Base-by-base conservation (phyloP, 2,329 filamentous ascomycete genomes). In the Fusarium praegraminearum region DNA sequence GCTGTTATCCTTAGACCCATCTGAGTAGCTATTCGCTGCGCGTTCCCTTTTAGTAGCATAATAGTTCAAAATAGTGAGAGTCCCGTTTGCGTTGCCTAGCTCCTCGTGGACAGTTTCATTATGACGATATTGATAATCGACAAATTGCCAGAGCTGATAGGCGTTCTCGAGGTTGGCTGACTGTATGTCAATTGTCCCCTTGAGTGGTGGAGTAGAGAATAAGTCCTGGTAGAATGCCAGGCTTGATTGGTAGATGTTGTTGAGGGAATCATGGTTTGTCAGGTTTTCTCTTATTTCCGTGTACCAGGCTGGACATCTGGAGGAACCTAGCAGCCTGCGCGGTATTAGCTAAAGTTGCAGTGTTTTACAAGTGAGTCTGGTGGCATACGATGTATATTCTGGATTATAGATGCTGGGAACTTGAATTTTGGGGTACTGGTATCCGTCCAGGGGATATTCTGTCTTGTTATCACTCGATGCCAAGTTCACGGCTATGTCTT, bases 341-440 rank as follows among this genome's bases (percentile, higher is more conserved):
- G 20, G 7, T 49, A 40, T 65, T 47, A 62, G 53, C 46, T 30
- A n/a, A 33, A 10, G 15, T 13, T 2, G 13, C n/a, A 36, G 5
- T 26, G 3, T 50, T 26, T 12, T 22, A n/a, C 15, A 12, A 2
- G 20, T 38, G 15, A 10, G 18, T 3, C 20, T 4, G 50, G 20
- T 22, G 24, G 76, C 83, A 70, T 76, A 87, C 86, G 78, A 82
- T 38, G 84, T 77, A 15, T 81, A 84, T 20, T 80, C 78, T 13
- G 78, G 80, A 59, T 88, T 85, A 8, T 78, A 70, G 1, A 65
- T 78, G 2, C 84, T 80, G 10, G 89, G 77, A 1, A 86, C 85
- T 45, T 85, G 81, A 38, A 97, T 81, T 2, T 87, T 87, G 20
- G 95, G 91, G 70, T 97, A 89, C 76, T 97, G 94, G 76, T 94